A percentile compares a stretch with the other conserved stretches of the same genome.
Conservation (phyloP, 2,329 filamentous ascomycete genomes). For the Fusarium redolens region DNA sequence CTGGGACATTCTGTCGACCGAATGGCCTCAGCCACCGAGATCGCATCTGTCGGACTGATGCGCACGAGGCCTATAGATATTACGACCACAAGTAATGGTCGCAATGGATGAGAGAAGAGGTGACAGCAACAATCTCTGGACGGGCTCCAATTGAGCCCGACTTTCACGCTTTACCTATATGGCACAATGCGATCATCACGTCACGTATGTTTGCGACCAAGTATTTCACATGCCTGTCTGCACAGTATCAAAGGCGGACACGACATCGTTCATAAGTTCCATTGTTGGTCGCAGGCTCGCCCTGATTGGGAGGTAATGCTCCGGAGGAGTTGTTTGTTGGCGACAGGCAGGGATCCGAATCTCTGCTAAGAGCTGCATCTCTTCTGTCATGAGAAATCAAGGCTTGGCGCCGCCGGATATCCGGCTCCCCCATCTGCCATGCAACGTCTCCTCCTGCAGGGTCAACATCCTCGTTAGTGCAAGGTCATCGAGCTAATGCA, state of each 20-base stretch:
- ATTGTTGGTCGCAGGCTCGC: background rate
- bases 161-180: background rate
- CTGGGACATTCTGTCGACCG: background rate
- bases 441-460: background rate
- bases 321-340: background rate
- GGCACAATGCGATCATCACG: background rate
- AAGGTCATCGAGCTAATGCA: background rate
- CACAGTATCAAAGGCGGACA: background rate
- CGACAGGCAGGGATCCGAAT: background rate
- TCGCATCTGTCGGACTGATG: background rate
- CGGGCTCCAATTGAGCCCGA: background rate
- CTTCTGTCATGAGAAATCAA: background rate
- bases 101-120: background rate
- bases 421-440: background rate
- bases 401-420: background rate
- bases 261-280: background rate
- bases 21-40: background rate
- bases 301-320: background rate
- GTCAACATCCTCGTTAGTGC: background rate
- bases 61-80: background rate
- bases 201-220: background rate
- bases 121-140: background rate
- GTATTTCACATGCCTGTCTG: background rate
- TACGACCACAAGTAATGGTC: background rate
- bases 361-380: background rate